Percentiles rank a stretch among this genome's conserved stretches.
These are phyloP conservation scores for Biscutella laevigata DNA, from an alignment of 441 rosid genomes.

Conservation along the genomic window DNA sequence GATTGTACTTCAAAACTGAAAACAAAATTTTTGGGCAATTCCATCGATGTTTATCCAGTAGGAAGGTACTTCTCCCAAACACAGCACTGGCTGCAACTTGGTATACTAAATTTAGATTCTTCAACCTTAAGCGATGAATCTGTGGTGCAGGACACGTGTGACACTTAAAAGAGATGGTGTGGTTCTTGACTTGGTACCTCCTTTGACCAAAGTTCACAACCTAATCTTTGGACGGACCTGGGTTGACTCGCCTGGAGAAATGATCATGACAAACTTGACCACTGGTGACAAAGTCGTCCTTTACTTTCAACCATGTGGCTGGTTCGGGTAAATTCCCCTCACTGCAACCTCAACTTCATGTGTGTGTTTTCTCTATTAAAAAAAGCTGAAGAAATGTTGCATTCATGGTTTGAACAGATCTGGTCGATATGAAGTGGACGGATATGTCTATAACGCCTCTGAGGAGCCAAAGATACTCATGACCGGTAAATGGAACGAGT, in stretches of 20 bases:
- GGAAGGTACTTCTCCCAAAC: constrained; percentile 52
- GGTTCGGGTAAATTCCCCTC: constrained; percentile 72
- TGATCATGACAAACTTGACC: constrained; percentile 80
- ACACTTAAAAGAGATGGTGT: constrained; percentile 82
- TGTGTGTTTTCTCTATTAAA: background rate
- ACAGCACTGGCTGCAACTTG: background rate
- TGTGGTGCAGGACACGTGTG: constrained; percentile 66
- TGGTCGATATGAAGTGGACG: constrained; percentile 98
- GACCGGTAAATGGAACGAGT: constrained; percentile 96
- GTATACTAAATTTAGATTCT: background rate
- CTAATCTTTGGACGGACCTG: constrained; percentile 94
- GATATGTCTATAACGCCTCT: constrained; percentile 76
- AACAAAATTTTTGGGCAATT: constrained; percentile 87
- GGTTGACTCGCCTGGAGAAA: constrained; percentile 92
- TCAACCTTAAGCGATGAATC: constrained; percentile 3
- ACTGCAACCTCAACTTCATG: background rate
- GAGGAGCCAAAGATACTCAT: constrained; percentile 94
- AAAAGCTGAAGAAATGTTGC: background rate
- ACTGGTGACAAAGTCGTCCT: constrained; percentile 92
- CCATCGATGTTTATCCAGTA: constrained; percentile 83
- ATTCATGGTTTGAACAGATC: constrained; percentile 41
- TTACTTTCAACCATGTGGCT: constrained; percentile 97
- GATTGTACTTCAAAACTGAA: constrained; percentile 87
- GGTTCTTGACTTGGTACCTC: constrained; percentile 92
- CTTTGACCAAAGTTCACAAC: constrained; percentile 86